phyloP scores from a whole-genome alignment of 805 yeast genomes.

The Saturnispora ahearnii region DNA sequence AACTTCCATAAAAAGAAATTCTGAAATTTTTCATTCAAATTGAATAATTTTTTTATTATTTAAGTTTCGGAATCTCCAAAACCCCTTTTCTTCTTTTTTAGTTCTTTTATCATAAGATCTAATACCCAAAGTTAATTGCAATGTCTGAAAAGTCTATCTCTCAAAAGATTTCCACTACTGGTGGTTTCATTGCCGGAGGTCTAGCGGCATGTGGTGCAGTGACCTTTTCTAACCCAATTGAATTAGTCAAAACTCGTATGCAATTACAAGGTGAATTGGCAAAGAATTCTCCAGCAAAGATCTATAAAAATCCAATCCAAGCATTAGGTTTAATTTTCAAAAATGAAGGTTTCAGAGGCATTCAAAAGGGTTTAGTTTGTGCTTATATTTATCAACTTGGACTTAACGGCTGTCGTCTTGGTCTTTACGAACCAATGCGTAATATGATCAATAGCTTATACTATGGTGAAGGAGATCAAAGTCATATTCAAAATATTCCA shows the following conservation, averaged over 20 bases:
- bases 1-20: background rate
- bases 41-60: background rate
- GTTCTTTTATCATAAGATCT: background rate
- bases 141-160: slow-evolving; percentile 35
- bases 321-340: slow-evolving; percentile 63
- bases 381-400: slow-evolving; percentile 90
- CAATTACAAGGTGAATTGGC: slow-evolving; percentile 91
- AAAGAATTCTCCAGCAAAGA: slow-evolving; percentile 38
- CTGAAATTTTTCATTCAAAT: background rate
- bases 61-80: background rate
- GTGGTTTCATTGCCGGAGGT: slow-evolving; percentile 87
- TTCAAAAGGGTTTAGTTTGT: slow-evolving; percentile 81
- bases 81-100: background rate
- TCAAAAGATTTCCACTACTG: slow-evolving; percentile 54
- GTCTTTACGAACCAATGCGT: slow-evolving; percentile 86
- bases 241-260: slow-evolving; percentile 90
- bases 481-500: slow-evolving; percentile 37
- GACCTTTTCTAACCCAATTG: slow-evolving; percentile 93
- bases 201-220: slow-evolving; percentile 97
- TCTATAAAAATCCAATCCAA: slow-evolving; percentile 79
- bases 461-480: slow-evolving; percentile 43
- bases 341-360: slow-evolving; percentile 79
- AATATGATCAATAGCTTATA: slow-evolving; percentile 44
- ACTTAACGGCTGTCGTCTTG: slow-evolving; percentile 88
- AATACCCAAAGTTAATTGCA: background rate